Percentiles rank a stretch among this genome's conserved stretches.
Conservation (phyloP, 2,329 filamentous ascomycete genomes). For the Metarhizium robertsii region DNA sequence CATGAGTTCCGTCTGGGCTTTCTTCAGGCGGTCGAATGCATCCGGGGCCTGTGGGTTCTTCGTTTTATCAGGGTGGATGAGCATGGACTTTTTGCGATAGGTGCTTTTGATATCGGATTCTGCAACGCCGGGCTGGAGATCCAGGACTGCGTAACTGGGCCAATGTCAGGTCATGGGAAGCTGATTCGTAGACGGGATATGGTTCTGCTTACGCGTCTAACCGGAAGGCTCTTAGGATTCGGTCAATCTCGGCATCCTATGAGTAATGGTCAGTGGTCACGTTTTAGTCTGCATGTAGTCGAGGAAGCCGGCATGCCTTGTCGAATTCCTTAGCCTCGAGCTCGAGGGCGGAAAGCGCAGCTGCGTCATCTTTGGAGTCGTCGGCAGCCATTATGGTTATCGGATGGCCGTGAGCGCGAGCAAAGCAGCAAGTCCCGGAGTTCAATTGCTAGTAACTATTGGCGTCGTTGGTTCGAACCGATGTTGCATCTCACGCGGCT, state of each 20-base stretch:
- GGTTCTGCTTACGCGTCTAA: constrained; percentile 41
- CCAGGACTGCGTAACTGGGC: constrained; percentile 80
- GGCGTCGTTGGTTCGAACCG: background rate
- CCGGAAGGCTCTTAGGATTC: constrained; percentile 84
- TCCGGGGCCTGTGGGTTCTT: constrained; percentile 84
- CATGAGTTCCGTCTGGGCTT: constrained; percentile 82
- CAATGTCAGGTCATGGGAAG: constrained; percentile 2
- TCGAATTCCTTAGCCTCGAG: constrained; percentile 82
- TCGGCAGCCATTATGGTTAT: constrained; percentile 25
- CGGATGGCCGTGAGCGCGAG: background rate
- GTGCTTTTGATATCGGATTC: constrained; percentile 91
- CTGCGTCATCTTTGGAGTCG: constrained; percentile 49
- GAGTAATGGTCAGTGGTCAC: constrained; percentile 10
- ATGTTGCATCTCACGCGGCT: background rate
- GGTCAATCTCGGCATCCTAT: constrained; percentile 89
- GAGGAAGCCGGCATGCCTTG: constrained; percentile 50
- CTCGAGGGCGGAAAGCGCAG: constrained; percentile 73
- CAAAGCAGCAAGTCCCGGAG: background rate
- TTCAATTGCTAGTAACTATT: background rate
- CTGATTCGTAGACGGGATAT: background rate
- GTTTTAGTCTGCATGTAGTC: constrained; percentile 3
- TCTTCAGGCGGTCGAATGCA: constrained; percentile 92
- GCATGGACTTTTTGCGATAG: constrained; percentile 95
- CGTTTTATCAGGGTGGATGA: constrained; percentile 98
- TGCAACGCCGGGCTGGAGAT: constrained; percentile 88